A percentile compares a stretch with the other conserved stretches of the same genome.
phyloP scores from a whole-genome alignment of 2,329 filamentous ascomycete genomes.

The Colletotrichum neosansevieriae region DNA sequence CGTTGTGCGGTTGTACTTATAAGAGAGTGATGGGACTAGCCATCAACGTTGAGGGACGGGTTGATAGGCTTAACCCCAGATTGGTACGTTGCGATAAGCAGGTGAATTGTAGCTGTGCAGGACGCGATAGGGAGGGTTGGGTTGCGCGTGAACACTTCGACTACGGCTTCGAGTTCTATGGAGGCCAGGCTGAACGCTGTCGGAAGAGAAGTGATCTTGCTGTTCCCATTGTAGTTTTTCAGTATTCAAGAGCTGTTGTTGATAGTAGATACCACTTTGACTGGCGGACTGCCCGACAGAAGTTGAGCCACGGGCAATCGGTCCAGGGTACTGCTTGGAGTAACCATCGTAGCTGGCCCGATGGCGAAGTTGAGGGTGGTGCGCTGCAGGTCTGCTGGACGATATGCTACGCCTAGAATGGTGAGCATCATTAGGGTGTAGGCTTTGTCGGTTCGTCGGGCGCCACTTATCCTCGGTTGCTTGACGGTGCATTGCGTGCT shows the following conservation, averaged over 20 bases:
- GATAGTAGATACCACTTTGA: slow-evolving; percentile 36
- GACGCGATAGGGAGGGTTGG: slow-evolving; percentile 60
- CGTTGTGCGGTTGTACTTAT: neutral
- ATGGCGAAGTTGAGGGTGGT: slow-evolving; percentile 46
- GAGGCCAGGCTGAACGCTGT: slow-evolving; percentile 50
- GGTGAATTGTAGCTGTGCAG: slow-evolving; percentile 71
- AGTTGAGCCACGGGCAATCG: slow-evolving; percentile 23
- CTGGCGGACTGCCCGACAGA: slow-evolving; percentile 31
- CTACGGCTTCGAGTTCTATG: slow-evolving; percentile 25
- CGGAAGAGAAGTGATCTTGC: slow-evolving; percentile 41
- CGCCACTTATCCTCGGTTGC: slow-evolving; percentile 7
- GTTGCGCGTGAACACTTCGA: slow-evolving; percentile 32
- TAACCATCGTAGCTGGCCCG: slow-evolving; percentile 50
- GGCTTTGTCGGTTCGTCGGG: slow-evolving; percentile 5
- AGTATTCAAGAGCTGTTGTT: slow-evolving; percentile 32
- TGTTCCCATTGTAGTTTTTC: slow-evolving; percentile 46
- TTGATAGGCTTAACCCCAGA: slow-evolving; percentile 61
- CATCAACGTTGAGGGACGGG: slow-evolving; percentile 15
- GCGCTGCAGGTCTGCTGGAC: slow-evolving; percentile 22
- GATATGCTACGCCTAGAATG: slow-evolving; percentile 15
- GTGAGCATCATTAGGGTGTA: neutral
- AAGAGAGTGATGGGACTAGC: slow-evolving; percentile 13
- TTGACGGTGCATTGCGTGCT: slow-evolving; percentile 36
- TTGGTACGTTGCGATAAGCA: slow-evolving; percentile 65
- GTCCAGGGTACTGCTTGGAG: slow-evolving; percentile 42